Percentiles rank a stretch among this genome's conserved stretches.
Evolutionary conservation across 2,329 filamentous ascomycete genomes (phyloP).

Genomic region (Dothistroma pini): DNA sequence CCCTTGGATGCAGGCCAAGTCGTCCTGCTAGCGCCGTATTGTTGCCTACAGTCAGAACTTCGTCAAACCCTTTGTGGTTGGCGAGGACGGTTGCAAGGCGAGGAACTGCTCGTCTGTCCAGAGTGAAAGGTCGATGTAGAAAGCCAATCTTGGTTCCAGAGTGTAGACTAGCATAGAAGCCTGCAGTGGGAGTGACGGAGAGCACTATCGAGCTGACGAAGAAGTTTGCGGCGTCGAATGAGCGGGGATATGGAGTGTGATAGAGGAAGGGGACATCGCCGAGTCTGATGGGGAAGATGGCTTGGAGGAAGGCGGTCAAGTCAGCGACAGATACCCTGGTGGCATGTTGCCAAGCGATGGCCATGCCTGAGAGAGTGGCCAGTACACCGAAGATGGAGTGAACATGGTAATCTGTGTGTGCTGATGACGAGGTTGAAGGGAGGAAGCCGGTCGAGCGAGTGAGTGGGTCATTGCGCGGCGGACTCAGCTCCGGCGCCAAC

Average conservation of each 20-base stretch:
- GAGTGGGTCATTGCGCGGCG: neutral
- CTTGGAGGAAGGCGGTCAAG: neutral
- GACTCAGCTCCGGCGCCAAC: constrained; percentile 1
- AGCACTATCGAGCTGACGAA: constrained; percentile 7
- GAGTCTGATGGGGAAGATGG: constrained; percentile 6
- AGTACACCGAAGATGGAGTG: too few relatives aligned
- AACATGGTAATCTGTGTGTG: too few relatives aligned
- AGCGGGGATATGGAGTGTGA: constrained; percentile 7
- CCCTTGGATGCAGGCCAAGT: constrained; percentile 30
- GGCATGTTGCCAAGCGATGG: neutral
- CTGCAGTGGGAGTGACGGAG: constrained; percentile 12
- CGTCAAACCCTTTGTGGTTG: constrained; percentile 39
- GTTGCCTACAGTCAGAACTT: constrained; percentile 39
- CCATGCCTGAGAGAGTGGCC: neutral
- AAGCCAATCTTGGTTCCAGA: constrained; percentile 8
- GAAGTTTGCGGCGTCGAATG: constrained; percentile 8
- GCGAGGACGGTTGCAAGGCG: constrained; percentile 22
- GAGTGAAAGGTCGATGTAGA: constrained; percentile 14
- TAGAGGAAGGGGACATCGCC: constrained; percentile 13
- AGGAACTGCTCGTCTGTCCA: constrained; percentile 7
- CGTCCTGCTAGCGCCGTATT: constrained; percentile 35
- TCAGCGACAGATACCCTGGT: neutral
- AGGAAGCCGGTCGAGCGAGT: neutral
- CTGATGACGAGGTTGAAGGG: too few relatives aligned
- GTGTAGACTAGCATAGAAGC: constrained; percentile 9